These are phyloP conservation scores for Paracorniculantispora psalliotae DNA, from an alignment of 2,329 filamentous ascomycete species.

Conservation along the genomic window DNA sequence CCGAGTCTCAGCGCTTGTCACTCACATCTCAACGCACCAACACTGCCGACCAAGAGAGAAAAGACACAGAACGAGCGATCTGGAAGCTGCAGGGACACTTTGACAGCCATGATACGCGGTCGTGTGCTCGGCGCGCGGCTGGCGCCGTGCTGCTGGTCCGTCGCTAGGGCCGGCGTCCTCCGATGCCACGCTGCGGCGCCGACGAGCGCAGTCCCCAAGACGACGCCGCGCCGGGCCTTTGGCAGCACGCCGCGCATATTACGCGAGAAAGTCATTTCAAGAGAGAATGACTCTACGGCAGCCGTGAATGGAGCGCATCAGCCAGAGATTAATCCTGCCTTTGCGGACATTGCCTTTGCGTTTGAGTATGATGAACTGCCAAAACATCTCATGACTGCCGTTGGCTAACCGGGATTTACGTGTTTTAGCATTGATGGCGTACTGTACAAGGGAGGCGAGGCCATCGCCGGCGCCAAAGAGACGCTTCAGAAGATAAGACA, in stretches of 20 bases:
- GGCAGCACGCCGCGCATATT: neutral
- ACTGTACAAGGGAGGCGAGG: slow-evolving; percentile 74
- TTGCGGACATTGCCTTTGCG: slow-evolving; percentile 33
- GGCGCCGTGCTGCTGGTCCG: neutral
- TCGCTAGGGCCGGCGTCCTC: neutral
- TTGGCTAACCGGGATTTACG: neutral
- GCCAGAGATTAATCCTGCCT: neutral
- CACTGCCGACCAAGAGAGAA: neutral
- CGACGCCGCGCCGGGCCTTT: neutral
- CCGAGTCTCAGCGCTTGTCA: neutral
- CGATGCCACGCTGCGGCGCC: neutral
- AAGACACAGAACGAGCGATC: neutral
- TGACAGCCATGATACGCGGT: neutral
- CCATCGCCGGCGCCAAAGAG: slow-evolving; percentile 72
- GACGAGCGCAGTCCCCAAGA: neutral
- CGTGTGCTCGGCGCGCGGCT: slow-evolving; percentile 4
- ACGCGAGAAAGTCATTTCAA: neutral
- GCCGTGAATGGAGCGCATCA: neutral
- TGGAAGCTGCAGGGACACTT: neutral
- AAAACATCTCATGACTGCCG: too few species aligned
- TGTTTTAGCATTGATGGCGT: slow-evolving; percentile 75
- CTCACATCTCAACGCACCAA: neutral
- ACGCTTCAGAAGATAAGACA: slow-evolving; percentile 68
- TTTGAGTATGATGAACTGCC: slow-evolving; percentile 27
- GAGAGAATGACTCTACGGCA: neutral